Base-by-base conservation (phyloP, 176 grass and related monocot species). In the Lolium rigidum region DNA sequence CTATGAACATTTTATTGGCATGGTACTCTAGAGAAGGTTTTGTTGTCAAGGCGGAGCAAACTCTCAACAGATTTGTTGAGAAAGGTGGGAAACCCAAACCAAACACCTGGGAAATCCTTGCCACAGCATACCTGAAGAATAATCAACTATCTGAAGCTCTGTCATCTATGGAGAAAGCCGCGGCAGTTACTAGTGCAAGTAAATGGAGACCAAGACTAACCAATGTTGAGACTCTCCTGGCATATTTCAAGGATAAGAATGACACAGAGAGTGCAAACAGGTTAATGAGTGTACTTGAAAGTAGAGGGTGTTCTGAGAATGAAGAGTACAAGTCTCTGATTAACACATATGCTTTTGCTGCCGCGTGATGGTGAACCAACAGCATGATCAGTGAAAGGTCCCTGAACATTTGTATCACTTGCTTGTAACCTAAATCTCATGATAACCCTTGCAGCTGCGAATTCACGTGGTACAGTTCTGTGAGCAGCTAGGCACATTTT, bases 1-100 rank as follows among this genome's bases (percentile, higher is more conserved):
- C 91, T 66, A 92, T 89, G 80, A 91, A 94, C 69, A 88, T 94
- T 82, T 85, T 98, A 75, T 77, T 98, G 86, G 83, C 90, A 82
- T 95, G 91, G 90, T 94, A 98, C 84, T 85, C 90, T 69, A 88
- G 76, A 74, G 89, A 95, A 84, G 91, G 93, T 47, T 80, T 92
- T 56, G 60, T 88, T 56, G 47, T 57, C 55, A 98, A 92, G 56
- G 93, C 86, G 20, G 81, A 92, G 65, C 86, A 94, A 76, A 86
- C 75, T 38, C 20, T 98, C 17, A 93, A 92, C 55, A 60, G 55
- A 60, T 92, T 95, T 62, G 56, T 92, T 70, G 86, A 92, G 78
- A 93, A 89, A 92, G 96, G 96, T 78, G 93, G 96, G 79, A 94
- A 95, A 24, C 96, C 88, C 67, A 94, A 85, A 78, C 83, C 88